Evolutionary conservation across 345 rosid genomes (phyloP).

Genomic region (Ceriops tagal): DNA sequence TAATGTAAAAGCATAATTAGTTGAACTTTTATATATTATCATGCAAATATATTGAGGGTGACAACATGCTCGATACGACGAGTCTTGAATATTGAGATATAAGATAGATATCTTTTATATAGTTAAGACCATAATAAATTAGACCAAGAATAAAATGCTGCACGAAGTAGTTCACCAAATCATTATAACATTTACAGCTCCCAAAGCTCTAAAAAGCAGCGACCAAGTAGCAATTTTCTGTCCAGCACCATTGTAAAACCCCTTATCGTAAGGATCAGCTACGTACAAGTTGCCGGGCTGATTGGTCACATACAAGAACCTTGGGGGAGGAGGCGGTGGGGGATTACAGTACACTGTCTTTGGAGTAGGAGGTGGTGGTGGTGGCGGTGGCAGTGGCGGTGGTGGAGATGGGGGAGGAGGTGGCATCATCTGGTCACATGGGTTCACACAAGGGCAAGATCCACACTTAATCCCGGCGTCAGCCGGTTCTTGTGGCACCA

Average conservation of each 20-base stretch:
- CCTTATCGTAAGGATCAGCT: conserved; percentile 35
- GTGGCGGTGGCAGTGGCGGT: conserved; percentile 16
- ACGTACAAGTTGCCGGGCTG: conserved; percentile 46
- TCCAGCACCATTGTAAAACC: conserved; percentile 34
- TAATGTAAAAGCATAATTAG: too few relatives aligned
- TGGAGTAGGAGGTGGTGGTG: conserved; percentile 39
- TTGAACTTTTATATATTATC: too few relatives aligned
- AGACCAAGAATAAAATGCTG: too few relatives aligned
- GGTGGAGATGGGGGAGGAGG: conserved; percentile 38
- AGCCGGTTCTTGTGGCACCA: conserved; percentile 24
- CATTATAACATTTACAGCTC: conserved; percentile 13
- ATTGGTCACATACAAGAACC: conserved; percentile 43
- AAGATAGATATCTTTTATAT: too few relatives aligned
- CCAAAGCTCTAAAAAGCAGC: conserved; percentile 23
- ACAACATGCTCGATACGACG: too few relatives aligned
- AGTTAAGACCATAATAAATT: too few relatives aligned
- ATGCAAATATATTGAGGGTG: too few relatives aligned
- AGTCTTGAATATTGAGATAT: too few relatives aligned
- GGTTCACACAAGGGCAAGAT: conserved; percentile 47
- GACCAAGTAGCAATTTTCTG: conserved; percentile 17
- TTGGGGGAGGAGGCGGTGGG: conserved; percentile 42
- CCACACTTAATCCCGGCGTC: conserved; percentile 39
- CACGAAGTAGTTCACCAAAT: too few relatives aligned
- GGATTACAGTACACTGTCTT: conserved; percentile 28
- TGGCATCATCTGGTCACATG: conserved; percentile 39